Percentiles rank a stretch among this genome's conserved stretches.
These are phyloP conservation scores for Sutorius eximius DNA, from an alignment of 1,284 basidiomycete species.

Conservation along the genomic window DNA sequence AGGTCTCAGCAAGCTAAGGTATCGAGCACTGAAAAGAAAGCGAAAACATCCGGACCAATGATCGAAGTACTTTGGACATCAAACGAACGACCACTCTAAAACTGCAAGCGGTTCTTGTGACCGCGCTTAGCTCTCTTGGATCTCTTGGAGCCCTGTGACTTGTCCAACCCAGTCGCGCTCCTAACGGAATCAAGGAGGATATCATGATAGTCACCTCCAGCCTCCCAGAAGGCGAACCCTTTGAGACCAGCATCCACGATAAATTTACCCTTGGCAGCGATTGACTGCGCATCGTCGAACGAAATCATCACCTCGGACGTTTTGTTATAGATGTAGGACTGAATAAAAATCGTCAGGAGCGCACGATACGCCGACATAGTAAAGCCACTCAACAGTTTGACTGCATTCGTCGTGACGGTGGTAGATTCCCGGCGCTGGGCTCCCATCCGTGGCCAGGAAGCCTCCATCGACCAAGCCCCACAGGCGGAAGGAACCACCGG, in stretches of 20 bases:
- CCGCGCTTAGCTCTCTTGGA: not conserved
- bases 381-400: slow-evolving; percentile 43
- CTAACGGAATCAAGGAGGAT: slow-evolving; percentile 54
- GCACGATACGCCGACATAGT: not conserved
- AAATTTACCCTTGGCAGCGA: slow-evolving; percentile 56
- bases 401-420: slow-evolving; percentile 48
- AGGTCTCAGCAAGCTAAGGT: not conserved
- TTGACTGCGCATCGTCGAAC: slow-evolving; percentile 44
- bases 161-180: slow-evolving; percentile 37
- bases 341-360: slow-evolving; percentile 1
- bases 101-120: not conserved
- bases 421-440: slow-evolving; percentile 39
- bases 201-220: slow-evolving; percentile 52
- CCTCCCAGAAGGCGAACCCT: slow-evolving; percentile 61
- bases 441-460: slow-evolving; percentile 41
- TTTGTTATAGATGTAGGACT: slow-evolving; percentile 51
- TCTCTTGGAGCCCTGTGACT: not conserved
- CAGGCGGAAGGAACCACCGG: slow-evolving; percentile 42
- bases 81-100: not conserved
- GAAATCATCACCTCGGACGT: slow-evolving; percentile 39
- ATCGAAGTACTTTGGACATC: not conserved
- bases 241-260: slow-evolving; percentile 45
- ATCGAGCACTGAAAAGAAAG: not conserved
- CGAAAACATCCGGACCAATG: no score
- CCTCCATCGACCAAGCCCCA: slow-evolving; percentile 43